A percentile compares a stretch with the other conserved stretches of the same genome.
Evolutionary conservation across 805 yeast genomes (phyloP).

Genomic region (Kazachstania psychrophila): DNA sequence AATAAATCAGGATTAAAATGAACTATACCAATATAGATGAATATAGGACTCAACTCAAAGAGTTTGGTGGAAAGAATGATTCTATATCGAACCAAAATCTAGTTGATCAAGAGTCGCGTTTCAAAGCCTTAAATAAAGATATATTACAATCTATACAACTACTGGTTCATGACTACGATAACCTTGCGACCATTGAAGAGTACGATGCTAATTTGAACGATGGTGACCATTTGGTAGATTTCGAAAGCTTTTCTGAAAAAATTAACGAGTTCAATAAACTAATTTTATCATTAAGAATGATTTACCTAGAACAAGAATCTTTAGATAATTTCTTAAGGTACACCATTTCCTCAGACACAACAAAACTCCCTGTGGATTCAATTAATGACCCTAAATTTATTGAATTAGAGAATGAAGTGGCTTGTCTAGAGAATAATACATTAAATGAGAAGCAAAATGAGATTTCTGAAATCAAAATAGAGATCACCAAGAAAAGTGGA

Average conservation of each 20-base stretch:
- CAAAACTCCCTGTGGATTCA: constrained; percentile 14
- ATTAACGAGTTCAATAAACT: constrained; percentile 17
- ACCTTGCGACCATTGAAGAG: not conserved
- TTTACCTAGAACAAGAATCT: constrained; percentile 27
- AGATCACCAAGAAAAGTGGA: constrained; percentile 12
- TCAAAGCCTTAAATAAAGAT: constrained; percentile 2
- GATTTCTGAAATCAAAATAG: constrained; percentile 14
- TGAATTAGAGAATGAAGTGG: constrained; percentile 16
- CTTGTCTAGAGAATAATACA: constrained; percentile 12
- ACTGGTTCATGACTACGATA: constrained; percentile 1
- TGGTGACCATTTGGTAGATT: constrained; percentile 9
- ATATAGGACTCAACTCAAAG: constrained; percentile 1
- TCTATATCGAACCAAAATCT: not conserved
- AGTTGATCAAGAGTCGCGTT: constrained; percentile 1
- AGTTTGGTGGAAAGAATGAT: not conserved
- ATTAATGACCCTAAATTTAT: constrained; percentile 19
- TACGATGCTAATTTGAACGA: not conserved
- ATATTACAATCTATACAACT: constrained; percentile 3
- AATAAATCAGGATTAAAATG: not conserved
- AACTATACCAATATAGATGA: constrained; percentile 1
- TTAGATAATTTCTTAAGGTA: constrained; percentile 26
- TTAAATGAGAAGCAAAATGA: constrained; percentile 12
- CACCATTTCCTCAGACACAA: constrained; percentile 18
- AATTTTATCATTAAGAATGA: constrained; percentile 16
- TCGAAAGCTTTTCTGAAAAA: constrained; percentile 10